Evolutionary conservation across 768 basidiomycete species (phyloP).

Genomic region (Lactarius sanguifluus): DNA sequence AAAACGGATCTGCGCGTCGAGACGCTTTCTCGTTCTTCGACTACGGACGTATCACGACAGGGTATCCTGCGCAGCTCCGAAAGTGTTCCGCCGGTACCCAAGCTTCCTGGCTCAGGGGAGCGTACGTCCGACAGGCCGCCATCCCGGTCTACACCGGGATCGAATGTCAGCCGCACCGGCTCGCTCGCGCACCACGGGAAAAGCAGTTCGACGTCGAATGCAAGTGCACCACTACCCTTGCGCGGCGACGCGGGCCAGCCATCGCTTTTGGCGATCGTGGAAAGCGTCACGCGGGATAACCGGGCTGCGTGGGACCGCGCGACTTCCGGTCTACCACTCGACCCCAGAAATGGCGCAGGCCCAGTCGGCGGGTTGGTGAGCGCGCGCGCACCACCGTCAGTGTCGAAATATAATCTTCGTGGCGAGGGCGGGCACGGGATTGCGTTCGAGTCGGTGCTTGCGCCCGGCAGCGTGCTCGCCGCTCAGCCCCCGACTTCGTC

Average conservation of each 20-base stretch:
- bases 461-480: constrained; percentile 13
- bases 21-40: constrained; percentile 19
- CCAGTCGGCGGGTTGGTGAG: constrained; percentile 10
- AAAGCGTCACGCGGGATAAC: constrained; percentile 51
- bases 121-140: constrained; percentile 13
- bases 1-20: constrained; percentile 21
- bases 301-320: constrained; percentile 33
- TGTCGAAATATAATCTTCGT: constrained; percentile 25
- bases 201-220: constrained; percentile 1
- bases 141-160: neutral
- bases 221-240: constrained; percentile 16
- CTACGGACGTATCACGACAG: constrained; percentile 17
- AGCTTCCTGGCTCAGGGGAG: neutral
- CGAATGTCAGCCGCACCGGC: neutral
- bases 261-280: constrained; percentile 64
- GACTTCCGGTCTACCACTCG: constrained; percentile 5
- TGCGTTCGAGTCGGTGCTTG: constrained; percentile 21
- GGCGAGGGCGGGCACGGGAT: constrained; percentile 25
- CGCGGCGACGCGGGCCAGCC: constrained; percentile 14
- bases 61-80: constrained; percentile 15
- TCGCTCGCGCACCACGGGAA: neutral
- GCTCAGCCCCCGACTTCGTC: neutral
- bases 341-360: neutral
- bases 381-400: constrained; percentile 25
- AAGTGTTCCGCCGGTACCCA: constrained; percentile 1